Evolutionary conservation across 768 basidiomycete species (phyloP).

Genomic region (Strobilomyces confusus): DNA sequence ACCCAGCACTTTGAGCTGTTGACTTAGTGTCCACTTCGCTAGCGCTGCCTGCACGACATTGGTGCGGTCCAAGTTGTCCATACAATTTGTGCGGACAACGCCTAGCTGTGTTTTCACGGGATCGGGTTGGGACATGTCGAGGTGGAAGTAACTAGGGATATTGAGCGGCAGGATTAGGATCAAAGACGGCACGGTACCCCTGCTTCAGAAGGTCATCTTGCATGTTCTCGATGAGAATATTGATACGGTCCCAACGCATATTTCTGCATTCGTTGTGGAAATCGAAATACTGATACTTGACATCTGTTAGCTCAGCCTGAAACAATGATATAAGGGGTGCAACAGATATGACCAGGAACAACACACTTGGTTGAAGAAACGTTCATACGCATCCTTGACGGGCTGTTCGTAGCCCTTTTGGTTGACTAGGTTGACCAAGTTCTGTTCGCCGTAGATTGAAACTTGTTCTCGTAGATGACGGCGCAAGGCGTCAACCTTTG

Average conservation of each 20-base stretch:
- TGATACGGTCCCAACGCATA: slow-evolving; percentile 94
- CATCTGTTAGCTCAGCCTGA: slow-evolving; percentile 60
- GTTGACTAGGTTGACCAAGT: slow-evolving; percentile 88
- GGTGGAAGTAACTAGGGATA: slow-evolving; percentile 67
- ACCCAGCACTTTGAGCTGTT: slow-evolving; percentile 70
- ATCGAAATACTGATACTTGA: slow-evolving; percentile 93
- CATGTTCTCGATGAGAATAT: slow-evolving; percentile 71
- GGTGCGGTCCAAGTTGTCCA: slow-evolving; percentile 95
- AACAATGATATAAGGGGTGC: background rate
- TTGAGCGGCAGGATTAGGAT: slow-evolving; percentile 6
- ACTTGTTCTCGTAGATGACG: slow-evolving; percentile 74
- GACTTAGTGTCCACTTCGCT: slow-evolving; percentile 78
- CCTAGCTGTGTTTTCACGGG: slow-evolving; percentile 66
- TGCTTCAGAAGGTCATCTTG: slow-evolving; percentile 64
- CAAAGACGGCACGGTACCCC: slow-evolving; percentile 42
- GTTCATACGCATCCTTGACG: slow-evolving; percentile 94
- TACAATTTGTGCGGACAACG: slow-evolving; percentile 90
- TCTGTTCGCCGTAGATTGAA: slow-evolving; percentile 70
- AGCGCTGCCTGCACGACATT: slow-evolving; percentile 94
- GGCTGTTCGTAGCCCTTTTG: slow-evolving; percentile 90
- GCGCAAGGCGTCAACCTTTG: slow-evolving; percentile 64
- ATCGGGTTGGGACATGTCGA: slow-evolving; percentile 44
- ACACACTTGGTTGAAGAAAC: slow-evolving; percentile 59
- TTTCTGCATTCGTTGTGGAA: slow-evolving; percentile 94
- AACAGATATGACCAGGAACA: background rate